A percentile compares a stretch with the other conserved stretches of the same genome.
These are phyloP conservation scores for Ascochyta lentis DNA, from an alignment of 2,329 filamentous ascomycete species.

Conservation along the genomic window DNA sequence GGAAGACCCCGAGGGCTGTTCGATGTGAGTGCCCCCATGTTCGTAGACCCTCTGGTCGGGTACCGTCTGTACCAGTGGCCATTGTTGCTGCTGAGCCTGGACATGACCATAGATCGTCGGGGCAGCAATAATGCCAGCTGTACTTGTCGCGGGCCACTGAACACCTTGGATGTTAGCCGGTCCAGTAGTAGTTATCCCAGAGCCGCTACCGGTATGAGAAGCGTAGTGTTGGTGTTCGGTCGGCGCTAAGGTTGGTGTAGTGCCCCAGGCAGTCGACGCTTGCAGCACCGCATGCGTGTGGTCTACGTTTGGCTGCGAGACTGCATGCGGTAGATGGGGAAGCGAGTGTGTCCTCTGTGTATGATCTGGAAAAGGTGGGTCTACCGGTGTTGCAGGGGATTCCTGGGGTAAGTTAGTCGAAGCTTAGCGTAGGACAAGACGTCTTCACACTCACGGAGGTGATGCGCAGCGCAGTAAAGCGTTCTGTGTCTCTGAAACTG, in stretches of 20 bases:
- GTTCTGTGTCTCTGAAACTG: slow-evolving; percentile 22
- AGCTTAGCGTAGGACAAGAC: slow-evolving; percentile 19
- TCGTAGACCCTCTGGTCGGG: slow-evolving; percentile 22
- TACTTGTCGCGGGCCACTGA: slow-evolving; percentile 26
- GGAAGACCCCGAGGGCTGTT: slow-evolving; percentile 13
- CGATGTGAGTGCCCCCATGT: slow-evolving; percentile 15
- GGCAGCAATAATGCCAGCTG: slow-evolving; percentile 14
- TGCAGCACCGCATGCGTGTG: slow-evolving; percentile 26
- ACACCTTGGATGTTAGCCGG: slow-evolving; percentile 20
- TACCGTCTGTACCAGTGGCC: slow-evolving; percentile 22
- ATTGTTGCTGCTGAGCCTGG: slow-evolving; percentile 26
- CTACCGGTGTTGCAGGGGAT: slow-evolving; percentile 26
- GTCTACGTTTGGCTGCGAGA: slow-evolving; percentile 23
- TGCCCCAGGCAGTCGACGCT: slow-evolving; percentile 26
- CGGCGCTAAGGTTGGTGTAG: slow-evolving; percentile 16
- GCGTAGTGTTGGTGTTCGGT: slow-evolving; percentile 23
- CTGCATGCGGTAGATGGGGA: slow-evolving; percentile 29
- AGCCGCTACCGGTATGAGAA: slow-evolving; percentile 21
- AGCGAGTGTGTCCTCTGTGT: slow-evolving; percentile 29
- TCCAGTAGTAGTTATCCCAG: slow-evolving; percentile 16
- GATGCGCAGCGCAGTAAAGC: slow-evolving; percentile 27
- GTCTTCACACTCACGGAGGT: slow-evolving; percentile 30
- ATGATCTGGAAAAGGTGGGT: slow-evolving; percentile 34
- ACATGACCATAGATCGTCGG: slow-evolving; percentile 24
- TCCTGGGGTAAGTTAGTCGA: slow-evolving; percentile 32